Base-by-base conservation (phyloP, 2,329 filamentous ascomycete species). In the Colletotrichum sp. region DNA sequence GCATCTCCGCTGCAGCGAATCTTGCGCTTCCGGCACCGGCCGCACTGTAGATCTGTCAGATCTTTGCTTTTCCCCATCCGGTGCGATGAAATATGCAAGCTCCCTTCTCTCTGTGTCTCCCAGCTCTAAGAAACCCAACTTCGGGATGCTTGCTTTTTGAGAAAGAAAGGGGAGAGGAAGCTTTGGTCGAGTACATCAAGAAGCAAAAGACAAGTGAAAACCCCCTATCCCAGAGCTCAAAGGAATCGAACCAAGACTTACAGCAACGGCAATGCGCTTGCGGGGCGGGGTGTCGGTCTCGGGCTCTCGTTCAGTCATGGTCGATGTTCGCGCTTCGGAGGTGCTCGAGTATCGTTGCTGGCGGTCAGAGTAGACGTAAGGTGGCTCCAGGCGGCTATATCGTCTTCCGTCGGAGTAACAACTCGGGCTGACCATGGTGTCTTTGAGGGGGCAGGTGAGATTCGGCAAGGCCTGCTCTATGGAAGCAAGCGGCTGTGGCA, bases 1-100 rank as follows among this genome's bases (percentile, higher is more conserved):
- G 90, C 89, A 82, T 98, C 95, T 59, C 96, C 96, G 81, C 95
- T 98, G 86, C 96, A 99, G 80, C 95, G 94, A 80, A 99, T 99
- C 88, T 99, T 99, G 75, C 96, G 92, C 86, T 96, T 96, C 76
- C 96, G 92, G 85, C 96, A 99, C 79, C 96, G 92, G 44, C 92
- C 92, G 84, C 96, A 99, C 96, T 98, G 78, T 72, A 24, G 57
- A 65, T 67, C 65, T 69, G 75, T 76, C 60, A 76, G 75, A 60
- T 75, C 16, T 59, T 72, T 68, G 13, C 59, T 68, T 63, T 57
- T 48, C 13, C 52, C 28, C n/a, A 13, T 52, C n/a, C 12, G 44
- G 44, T 52, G 44, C 44, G 52, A 66, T 36, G 16, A 72, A 13
- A 52, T 68, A 72, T 71, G 60, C 66, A 55, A 66, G 65, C 26